phyloP scores from a whole-genome alignment of 768 basidiomycete genomes.

The Mrakia blollopis region DNA sequence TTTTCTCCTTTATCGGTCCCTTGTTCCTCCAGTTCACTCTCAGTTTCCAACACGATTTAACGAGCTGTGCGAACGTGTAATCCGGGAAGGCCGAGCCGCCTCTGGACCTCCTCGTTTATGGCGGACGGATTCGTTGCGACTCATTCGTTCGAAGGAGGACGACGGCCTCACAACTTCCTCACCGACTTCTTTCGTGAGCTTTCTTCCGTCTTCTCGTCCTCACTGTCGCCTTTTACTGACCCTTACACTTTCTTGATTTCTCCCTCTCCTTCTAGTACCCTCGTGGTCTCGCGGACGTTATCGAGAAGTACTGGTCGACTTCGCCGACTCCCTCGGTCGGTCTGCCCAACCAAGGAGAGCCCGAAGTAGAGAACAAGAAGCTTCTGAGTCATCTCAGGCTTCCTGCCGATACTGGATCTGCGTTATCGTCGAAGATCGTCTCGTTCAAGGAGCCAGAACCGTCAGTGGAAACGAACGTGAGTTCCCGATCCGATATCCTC shows the following conservation, averaged over 20 bases:
- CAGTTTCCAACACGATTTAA: conserved; percentile 20
- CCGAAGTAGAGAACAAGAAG: not conserved
- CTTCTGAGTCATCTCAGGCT: not conserved
- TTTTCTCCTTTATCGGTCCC: not conserved
- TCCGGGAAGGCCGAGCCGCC: conserved; percentile 1
- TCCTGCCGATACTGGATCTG: not conserved
- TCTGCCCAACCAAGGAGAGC: not conserved
- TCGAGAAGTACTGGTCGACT: not conserved
- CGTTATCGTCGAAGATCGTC: not conserved
- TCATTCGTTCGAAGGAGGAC: conserved; percentile 1
- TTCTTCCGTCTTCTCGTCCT: too few relatives aligned
- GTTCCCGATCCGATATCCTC: not conserved
- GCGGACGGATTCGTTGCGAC: conserved; percentile 4
- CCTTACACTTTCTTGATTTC: not conserved
- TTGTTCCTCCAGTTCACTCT: conserved; percentile 3
- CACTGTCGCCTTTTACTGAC: too few relatives aligned
- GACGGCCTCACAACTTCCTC: not conserved
- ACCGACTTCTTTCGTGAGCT: conserved; percentile 5
- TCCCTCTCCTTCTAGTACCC: not conserved
- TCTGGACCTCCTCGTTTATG: not conserved
- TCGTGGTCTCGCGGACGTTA: not conserved
- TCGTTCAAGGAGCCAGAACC: not conserved
- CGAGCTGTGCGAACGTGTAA: conserved; percentile 6
- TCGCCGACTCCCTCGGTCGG: not conserved
- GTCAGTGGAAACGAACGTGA: not conserved